phyloP scores from a whole-genome alignment of 2,329 filamentous ascomycete species.

The Diaporthe longicolla region DNA sequence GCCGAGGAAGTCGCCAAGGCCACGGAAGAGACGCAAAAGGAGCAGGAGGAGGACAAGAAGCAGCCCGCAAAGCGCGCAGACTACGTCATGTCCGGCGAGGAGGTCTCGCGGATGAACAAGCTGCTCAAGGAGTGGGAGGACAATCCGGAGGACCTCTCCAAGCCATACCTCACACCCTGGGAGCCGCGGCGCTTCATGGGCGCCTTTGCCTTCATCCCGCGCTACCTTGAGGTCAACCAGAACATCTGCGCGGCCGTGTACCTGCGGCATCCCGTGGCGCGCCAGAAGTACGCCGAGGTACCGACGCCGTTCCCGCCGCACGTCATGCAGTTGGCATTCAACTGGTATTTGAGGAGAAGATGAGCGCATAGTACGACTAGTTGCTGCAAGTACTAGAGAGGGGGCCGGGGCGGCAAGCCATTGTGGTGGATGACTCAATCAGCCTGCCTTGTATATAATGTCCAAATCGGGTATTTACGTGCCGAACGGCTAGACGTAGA shows the following conservation, averaged over 20 bases:
- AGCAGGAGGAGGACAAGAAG: constrained; percentile 21
- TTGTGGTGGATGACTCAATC: constrained; percentile 1
- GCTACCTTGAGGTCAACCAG: constrained; percentile 98
- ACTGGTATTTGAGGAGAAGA: constrained; percentile 91
- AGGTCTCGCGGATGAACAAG: constrained; percentile 66
- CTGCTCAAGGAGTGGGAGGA: constrained; percentile 76
- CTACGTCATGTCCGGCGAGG: constrained; percentile 58
- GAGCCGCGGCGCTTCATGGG: constrained; percentile 87
- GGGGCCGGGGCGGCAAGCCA: not conserved
- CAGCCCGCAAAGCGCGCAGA: not conserved
- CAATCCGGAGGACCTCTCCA: constrained; percentile 81
- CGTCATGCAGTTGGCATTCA: constrained; percentile 86
- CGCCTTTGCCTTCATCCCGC: constrained; percentile 93
- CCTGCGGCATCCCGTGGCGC: constrained; percentile 90
- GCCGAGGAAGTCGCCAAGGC: constrained; percentile 43
- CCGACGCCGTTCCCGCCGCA: constrained; percentile 83
- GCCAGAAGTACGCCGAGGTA: constrained; percentile 84
- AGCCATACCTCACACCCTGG: constrained; percentile 95
- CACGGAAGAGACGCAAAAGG: constrained; percentile 13
- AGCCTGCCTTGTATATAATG: constrained; percentile 35
- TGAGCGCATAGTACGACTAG: constrained; percentile 52
- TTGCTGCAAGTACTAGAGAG: not conserved
- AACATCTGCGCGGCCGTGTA: constrained; percentile 97
- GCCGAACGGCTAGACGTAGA: constrained; percentile 26
- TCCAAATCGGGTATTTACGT: constrained; percentile 13